Percentiles rank a stretch among this genome's conserved stretches.
These are phyloP conservation scores for Capronia coronata DNA, from an alignment of 2,329 filamentous ascomycete species.

Conservation along the genomic window DNA sequence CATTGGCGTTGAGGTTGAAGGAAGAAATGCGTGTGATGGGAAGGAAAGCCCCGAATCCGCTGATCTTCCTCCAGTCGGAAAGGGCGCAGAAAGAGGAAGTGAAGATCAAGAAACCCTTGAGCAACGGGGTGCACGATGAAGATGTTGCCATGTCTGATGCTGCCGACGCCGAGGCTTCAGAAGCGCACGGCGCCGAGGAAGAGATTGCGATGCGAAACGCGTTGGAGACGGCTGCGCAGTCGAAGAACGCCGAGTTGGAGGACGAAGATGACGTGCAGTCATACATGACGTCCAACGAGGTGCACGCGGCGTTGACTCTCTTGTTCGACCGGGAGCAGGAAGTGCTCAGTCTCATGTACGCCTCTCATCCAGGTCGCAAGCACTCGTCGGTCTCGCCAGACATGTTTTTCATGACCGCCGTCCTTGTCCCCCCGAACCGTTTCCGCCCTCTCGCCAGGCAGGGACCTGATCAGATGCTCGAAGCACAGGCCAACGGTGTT, in stretches of 20 bases:
- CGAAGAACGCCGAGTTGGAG: constrained; percentile 32
- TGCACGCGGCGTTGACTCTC: constrained; percentile 67
- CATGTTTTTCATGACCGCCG: constrained; percentile 86
- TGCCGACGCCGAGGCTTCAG: constrained; percentile 46
- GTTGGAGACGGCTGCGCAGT: constrained; percentile 31
- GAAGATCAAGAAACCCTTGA: constrained; percentile 25
- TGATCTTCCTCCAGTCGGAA: constrained; percentile 52
- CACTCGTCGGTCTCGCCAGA: constrained; percentile 60
- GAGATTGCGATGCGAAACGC: constrained; percentile 50
- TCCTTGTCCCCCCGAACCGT: constrained; percentile 86
- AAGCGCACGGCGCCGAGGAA: constrained; percentile 52
- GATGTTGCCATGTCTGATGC: constrained; percentile 39
- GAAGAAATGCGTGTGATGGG: constrained; percentile 64
- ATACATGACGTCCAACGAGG: constrained; percentile 77
- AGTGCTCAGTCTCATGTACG: constrained; percentile 77
- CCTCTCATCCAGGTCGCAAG: constrained; percentile 61
- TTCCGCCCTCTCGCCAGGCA: constrained; percentile 82
- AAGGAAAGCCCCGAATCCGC: constrained; percentile 63
- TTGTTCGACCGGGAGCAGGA: constrained; percentile 86
- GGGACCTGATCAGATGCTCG: constrained; percentile 72
- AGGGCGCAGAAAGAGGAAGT: constrained; percentile 38
- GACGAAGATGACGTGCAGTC: constrained; percentile 51
- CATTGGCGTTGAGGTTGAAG: constrained; percentile 63
- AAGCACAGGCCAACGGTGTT: constrained; percentile 79
- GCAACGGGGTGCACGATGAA: constrained; percentile 40